Conservation (phyloP, 768 basidiomycete genomes). For the Termitomyces sp. region DNA sequence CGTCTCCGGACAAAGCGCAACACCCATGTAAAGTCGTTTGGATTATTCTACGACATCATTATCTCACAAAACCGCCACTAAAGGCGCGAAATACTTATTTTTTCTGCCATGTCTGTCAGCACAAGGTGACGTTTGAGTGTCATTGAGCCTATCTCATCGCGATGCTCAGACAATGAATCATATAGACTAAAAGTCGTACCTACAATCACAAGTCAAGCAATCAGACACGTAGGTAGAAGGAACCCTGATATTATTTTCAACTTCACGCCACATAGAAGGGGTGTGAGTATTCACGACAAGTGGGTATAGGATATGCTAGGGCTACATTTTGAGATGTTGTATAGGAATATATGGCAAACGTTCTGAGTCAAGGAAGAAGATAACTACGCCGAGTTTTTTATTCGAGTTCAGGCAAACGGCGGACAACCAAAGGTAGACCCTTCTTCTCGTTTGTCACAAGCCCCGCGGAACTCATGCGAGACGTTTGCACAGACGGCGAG, state of each 20-base stretch:
- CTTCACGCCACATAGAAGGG: background rate
- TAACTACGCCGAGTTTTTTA: no score
- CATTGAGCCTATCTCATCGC: no score
- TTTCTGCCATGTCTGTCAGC: no score
- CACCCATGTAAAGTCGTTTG: no score
- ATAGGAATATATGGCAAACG: background rate
- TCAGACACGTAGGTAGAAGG: background rate
- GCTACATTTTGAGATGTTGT: background rate
- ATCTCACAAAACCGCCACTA: no score
- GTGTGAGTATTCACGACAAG: background rate
- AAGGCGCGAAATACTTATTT: no score
- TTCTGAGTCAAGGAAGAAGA: background rate
- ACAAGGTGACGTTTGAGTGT: no score
- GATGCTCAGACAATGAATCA: no score
- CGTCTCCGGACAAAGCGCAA: no score
- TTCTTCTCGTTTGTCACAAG: conserved; percentile 23
- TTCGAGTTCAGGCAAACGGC: conserved; percentile 2
- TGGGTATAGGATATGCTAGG: background rate
- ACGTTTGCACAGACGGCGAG: conserved; percentile 30
- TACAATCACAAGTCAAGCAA: background rate
- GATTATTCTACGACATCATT: no score
- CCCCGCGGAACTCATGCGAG: conserved; percentile 5
- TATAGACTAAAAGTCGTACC: no score
- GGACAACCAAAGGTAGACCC: conserved; percentile 29
- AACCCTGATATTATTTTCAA: background rate